Conservation (phyloP, 805 yeast species). For the Nadsonia fulvescens region DNA sequence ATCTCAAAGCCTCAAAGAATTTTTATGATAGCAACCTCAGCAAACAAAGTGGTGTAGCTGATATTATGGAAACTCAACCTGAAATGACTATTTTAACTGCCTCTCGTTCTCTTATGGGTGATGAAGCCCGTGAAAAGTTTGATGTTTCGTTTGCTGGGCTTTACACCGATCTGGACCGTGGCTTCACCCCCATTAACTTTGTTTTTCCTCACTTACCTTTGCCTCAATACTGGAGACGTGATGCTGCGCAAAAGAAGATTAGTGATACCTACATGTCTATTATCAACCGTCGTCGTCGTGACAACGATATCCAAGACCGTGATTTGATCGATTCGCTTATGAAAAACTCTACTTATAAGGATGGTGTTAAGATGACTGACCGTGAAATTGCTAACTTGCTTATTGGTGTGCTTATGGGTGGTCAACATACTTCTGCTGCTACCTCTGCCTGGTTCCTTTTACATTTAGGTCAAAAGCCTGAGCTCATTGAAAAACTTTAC, state of each 20-base stretch:
- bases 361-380: constrained; percentile 88
- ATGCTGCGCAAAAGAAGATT: constrained; percentile 69
- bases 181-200: constrained; percentile 89
- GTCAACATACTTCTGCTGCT: constrained; percentile 94
- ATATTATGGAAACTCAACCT: constrained; percentile 71
- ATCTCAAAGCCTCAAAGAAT: constrained; percentile 34
- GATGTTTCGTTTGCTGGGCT: constrained; percentile 69
- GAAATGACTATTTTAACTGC: constrained; percentile 95
- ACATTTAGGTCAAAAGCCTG: constrained; percentile 77
- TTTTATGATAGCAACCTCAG: constrained; percentile 24
- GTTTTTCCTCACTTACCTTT: constrained; percentile 89
- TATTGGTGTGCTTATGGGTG: constrained; percentile 97
- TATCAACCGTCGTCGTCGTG: constrained; percentile 52
- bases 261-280: constrained; percentile 65
- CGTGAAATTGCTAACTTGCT: constrained; percentile 82
- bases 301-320: constrained; percentile 64
- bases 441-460: constrained; percentile 90
- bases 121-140: constrained; percentile 72
- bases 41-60: constrained; percentile 14
- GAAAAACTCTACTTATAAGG: constrained; percentile 72
- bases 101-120: constrained; percentile 76
- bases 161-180: constrained; percentile 86
- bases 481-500: constrained; percentile 64
- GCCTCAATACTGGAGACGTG: constrained; percentile 71
- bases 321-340: constrained; percentile 81